Evolutionary conservation across 2,329 filamentous ascomycete genomes (phyloP).

Genomic region (Diplodia intermedia): DNA sequence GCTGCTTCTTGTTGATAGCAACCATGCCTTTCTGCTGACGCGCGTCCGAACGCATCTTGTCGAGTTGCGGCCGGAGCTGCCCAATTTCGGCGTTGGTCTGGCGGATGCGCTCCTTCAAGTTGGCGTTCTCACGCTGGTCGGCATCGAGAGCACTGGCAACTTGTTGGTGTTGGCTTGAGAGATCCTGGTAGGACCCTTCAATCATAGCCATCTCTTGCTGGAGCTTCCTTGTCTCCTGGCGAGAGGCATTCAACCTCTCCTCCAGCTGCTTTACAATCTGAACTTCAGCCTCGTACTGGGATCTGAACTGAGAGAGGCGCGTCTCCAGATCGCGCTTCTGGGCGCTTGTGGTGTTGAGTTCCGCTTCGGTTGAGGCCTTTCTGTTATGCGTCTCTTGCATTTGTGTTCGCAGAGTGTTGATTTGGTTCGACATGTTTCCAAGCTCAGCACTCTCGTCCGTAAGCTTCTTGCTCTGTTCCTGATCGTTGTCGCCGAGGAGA

Average conservation of each 20-base stretch:
- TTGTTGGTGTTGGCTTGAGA: conserved; percentile 82
- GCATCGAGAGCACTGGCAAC: conserved; percentile 75
- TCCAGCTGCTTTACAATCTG: conserved; percentile 84
- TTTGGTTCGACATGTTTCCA: conserved; percentile 94
- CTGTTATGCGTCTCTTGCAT: conserved; percentile 93
- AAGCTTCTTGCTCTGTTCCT: conserved; percentile 85
- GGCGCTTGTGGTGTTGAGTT: conserved; percentile 78
- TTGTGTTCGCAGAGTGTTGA: conserved; percentile 87
- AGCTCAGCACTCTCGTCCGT: conserved; percentile 90
- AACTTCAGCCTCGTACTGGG: conserved; percentile 92
- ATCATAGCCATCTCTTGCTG: conserved; percentile 83
- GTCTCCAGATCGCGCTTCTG: conserved; percentile 95
- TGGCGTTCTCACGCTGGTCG: conserved; percentile 87
- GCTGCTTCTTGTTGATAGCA: conserved; percentile 98
- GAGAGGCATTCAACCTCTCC: conserved; percentile 77
- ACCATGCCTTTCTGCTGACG: conserved; percentile 95
- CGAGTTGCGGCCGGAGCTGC: conserved; percentile 85
- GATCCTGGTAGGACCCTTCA: conserved; percentile 79
- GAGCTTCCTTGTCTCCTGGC: conserved; percentile 82
- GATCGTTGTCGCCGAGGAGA: conserved; percentile 87
- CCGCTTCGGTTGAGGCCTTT: conserved; percentile 77
- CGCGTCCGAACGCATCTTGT: conserved; percentile 90
- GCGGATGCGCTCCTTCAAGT: conserved; percentile 85
- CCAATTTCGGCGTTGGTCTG: conserved; percentile 81
- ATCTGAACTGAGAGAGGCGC: conserved; percentile 82